Percentiles rank a stretch among this genome's conserved stretches.
These are phyloP conservation scores for Penicillium pulvis DNA, from an alignment of 495 filamentous ascomycete species.

Conservation along the genomic window DNA sequence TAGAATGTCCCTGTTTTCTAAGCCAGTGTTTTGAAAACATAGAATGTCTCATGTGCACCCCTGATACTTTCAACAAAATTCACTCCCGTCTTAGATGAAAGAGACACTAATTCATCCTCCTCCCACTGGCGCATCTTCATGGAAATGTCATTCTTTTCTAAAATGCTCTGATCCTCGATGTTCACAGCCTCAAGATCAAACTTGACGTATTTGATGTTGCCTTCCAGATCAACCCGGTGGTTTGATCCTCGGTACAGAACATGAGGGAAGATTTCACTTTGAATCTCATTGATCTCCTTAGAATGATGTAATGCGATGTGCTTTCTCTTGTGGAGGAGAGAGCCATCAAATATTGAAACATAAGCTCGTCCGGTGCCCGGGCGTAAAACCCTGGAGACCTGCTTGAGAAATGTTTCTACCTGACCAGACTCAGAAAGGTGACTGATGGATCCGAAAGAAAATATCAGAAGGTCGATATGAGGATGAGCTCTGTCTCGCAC, in stretches of 20 bases:
- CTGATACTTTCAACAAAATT: conserved; percentile 3
- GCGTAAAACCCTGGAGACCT: background rate
- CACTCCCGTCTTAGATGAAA: conserved; percentile 1
- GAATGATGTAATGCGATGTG: conserved; percentile 12
- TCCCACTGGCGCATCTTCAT: conserved; percentile 15
- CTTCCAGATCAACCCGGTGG: conserved; percentile 8
- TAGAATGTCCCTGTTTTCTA: background rate
- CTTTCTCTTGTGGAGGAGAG: conserved; percentile 6
- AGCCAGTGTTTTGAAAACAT: conserved; percentile 1
- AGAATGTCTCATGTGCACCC: conserved; percentile 12
- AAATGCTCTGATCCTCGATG: background rate
- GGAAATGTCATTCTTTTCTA: conserved; percentile 13
- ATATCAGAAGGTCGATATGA: background rate
- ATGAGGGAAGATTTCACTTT: conserved; percentile 3
- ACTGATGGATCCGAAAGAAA: background rate
- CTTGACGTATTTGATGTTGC: conserved; percentile 7
- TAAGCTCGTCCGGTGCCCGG: background rate
- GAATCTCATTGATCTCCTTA: conserved; percentile 1
- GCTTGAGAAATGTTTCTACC: background rate
- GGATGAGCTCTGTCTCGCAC: background rate
- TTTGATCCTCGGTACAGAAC: conserved; percentile 10
- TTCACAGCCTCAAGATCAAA: conserved; percentile 9
- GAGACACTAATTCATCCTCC: conserved; percentile 3
- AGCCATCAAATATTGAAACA: conserved; percentile 14
- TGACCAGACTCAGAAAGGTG: background rate